Percentiles rank a stretch among this genome's conserved stretches.
Conservation (phyloP, 2,329 filamentous ascomycete species). For the Cladosporium sp. region DNA sequence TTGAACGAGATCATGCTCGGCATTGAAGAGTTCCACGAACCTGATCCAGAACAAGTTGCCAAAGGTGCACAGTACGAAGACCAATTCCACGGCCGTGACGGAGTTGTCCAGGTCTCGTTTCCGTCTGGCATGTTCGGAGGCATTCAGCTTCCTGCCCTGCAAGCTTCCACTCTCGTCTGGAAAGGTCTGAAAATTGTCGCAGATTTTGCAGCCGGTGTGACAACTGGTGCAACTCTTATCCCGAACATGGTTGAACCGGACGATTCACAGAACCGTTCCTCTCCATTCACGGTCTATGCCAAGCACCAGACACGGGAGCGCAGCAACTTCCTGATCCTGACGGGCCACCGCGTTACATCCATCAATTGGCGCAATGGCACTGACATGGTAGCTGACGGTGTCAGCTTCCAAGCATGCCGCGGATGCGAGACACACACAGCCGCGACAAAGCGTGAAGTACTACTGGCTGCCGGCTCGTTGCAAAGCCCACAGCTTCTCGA, state of each 20-base stretch:
- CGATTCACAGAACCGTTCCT: constrained; percentile 31
- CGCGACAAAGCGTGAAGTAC: constrained; percentile 32
- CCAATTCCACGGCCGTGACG: constrained; percentile 25
- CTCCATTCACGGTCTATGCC: constrained; percentile 33
- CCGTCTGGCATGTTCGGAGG: constrained; percentile 30
- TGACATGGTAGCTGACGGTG: constrained; percentile 26
- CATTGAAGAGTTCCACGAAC: constrained; percentile 32
- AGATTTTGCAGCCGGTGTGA: constrained; percentile 31
- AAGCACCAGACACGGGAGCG: constrained; percentile 28
- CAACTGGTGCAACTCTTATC: constrained; percentile 32
- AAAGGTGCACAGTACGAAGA: constrained; percentile 30
- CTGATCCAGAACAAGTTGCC: constrained; percentile 22
- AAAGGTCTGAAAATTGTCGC: constrained; percentile 25
- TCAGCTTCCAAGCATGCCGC: constrained; percentile 27
- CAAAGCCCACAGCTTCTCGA: constrained; percentile 62
- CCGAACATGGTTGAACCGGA: constrained; percentile 32
- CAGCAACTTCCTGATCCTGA: constrained; percentile 32
- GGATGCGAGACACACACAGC: constrained; percentile 25
- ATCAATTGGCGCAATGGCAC: constrained; percentile 27
- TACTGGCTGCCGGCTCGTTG: constrained; percentile 58
- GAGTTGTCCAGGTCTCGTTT: constrained; percentile 32
- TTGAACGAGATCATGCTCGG: constrained; percentile 33
- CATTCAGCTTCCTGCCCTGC: constrained; percentile 30
- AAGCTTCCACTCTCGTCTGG: constrained; percentile 30
- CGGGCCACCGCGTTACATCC: constrained; percentile 32